Base-by-base conservation (phyloP, 805 yeast species). In the Diddensiella santjacobensis region DNA sequence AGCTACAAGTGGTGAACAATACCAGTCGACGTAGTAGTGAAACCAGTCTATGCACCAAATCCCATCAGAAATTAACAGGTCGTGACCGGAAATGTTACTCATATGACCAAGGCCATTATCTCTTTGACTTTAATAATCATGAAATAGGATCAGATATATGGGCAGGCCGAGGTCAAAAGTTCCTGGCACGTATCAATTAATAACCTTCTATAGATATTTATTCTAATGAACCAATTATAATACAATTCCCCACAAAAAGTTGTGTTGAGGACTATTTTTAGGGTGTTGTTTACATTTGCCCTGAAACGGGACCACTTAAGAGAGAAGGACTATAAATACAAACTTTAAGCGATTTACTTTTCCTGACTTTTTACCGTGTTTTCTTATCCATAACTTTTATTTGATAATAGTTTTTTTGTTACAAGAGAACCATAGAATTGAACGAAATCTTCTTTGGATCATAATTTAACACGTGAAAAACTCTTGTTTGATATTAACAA, bases 1-100 rank as follows among this genome's bases (percentile, higher is more conserved):
- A 45, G 40, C 48, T 55, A 3, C 50, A 50, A 17, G 57, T 53
- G 8, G 48, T 54, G 22, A 54, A 54, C 40, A 41, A 26, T 10
- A 47, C 44, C 42, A 23, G 44, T 36, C 38, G 38, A 6, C 38
- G 38, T 15, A 35, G 38, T 17, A 19, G 46, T 6, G 35, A 33
- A 22, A 19, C 41, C 20, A 42, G 47, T 15, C 8, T 33, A 5
- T 11, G 24, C 24, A 20, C 43, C 26, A 8, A 13, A 26, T 5
- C 11, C 6, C 41, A 38, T 23, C 41, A 38, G 20, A n/a, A 18
- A 13, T 38, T 23, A 6, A 13, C 20, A 8, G n/a, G n/a, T 6
- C 15, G 22, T n/a, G 43, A 40, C 31, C 33, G 41, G 17, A 18
- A 40, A 20, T 22, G 41, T 36, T 30, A 19, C 8, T 49, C 52